phyloP scores from a whole-genome alignment of 1,284 basidiomycete species.

The Ganoderma resinaceum region DNA sequence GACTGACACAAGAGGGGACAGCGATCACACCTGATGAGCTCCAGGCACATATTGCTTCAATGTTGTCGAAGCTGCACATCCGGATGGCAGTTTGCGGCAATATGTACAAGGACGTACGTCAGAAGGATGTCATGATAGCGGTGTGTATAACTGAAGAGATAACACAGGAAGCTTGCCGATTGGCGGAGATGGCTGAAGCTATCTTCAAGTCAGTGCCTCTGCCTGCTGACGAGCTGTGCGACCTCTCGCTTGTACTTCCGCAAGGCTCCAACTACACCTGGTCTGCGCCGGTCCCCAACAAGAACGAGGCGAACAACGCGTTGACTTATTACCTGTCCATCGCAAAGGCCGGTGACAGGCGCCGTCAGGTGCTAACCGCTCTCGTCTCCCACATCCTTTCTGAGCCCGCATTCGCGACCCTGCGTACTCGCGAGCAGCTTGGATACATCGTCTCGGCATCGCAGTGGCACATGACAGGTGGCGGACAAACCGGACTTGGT shows the following conservation, averaged over 20 bases:
- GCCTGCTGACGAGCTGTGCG: conserved; percentile 61
- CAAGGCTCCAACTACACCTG: conserved; percentile 78
- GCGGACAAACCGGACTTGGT: conserved; percentile 81
- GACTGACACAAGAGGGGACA: conserved; percentile 37
- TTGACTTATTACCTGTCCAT: conserved; percentile 83
- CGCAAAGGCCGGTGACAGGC: conserved; percentile 65
- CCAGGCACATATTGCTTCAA: conserved; percentile 64
- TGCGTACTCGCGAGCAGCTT: conserved; percentile 97
- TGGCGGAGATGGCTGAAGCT: conserved; percentile 78
- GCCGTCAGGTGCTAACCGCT: conserved; percentile 62
- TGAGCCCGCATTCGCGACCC: conserved; percentile 93
- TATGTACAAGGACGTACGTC: conserved; percentile 76
- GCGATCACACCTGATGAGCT: conserved; percentile 80
- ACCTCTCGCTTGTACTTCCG: conserved; percentile 74
- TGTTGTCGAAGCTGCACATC: conserved; percentile 77
- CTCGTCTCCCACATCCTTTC: conserved; percentile 80
- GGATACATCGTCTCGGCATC: conserved; percentile 87
- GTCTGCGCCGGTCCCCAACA: conserved; percentile 79
- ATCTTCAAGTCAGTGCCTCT: conserved; percentile 69
- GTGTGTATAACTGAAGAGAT: conserved; percentile 15
- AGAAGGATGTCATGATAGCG: conserved; percentile 1
- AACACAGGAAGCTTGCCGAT: conserved; percentile 72
- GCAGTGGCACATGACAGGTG: conserved; percentile 61
- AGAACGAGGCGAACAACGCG: conserved; percentile 88
- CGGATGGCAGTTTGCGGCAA: conserved; percentile 90